Percentiles rank a stretch among this genome's conserved stretches.
Evolutionary conservation across 2,329 filamentous ascomycete species (phyloP).

Genomic region (Hawksworthiomyces lignivorus): DNA sequence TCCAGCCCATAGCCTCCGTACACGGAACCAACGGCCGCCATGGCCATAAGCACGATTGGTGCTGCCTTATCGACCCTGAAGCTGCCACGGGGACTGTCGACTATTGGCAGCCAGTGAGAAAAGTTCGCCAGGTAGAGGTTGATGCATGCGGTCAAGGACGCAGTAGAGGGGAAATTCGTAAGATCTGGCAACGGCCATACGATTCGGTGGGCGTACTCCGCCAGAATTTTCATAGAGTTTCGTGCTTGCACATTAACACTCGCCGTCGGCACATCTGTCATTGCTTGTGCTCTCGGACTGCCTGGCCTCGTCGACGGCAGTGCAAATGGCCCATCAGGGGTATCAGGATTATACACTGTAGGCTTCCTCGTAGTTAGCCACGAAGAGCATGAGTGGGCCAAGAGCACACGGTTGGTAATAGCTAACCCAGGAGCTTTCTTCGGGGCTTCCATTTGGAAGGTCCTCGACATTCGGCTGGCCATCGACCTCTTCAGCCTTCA

Average conservation of each 20-base stretch:
- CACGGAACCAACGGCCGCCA: neutral
- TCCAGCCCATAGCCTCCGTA: neutral
- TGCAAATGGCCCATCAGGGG: neutral
- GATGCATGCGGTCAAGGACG: neutral
- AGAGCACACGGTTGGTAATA: too few species aligned
- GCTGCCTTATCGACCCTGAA: conserved; percentile 1
- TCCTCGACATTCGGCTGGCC: conserved; percentile 1
- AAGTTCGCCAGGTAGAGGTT: conserved; percentile 1
- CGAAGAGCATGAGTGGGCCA: too few species aligned
- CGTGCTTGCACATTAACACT: neutral
- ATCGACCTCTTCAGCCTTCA: conserved; percentile 1
- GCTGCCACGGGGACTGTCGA: neutral
- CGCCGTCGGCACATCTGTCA: neutral
- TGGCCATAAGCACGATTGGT: neutral
- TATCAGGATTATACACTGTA: neutral
- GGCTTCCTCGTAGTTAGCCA: too few species aligned
- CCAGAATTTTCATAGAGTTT: neutral
- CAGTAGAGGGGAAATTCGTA: neutral
- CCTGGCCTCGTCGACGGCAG: neutral
- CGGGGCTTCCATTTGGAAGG: neutral
- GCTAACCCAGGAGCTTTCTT: neutral
- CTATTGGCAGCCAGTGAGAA: neutral
- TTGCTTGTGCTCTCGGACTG: neutral
- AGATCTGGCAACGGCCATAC: conserved; percentile 2
- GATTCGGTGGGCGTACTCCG: neutral